Conservation (phyloP, 2,329 filamentous ascomycete species). For the Aspergillus proliferans region DNA sequence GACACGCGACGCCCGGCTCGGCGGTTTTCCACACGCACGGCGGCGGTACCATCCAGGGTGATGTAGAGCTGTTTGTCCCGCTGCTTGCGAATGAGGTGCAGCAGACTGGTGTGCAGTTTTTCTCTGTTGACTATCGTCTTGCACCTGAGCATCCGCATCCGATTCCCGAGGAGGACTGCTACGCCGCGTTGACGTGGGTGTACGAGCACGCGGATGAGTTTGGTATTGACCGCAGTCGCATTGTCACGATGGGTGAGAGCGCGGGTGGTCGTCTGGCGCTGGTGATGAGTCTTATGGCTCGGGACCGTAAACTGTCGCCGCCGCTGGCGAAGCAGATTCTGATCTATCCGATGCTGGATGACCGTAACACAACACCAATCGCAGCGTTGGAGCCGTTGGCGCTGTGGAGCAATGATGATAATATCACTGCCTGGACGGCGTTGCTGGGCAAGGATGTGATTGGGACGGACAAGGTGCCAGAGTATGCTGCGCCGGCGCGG, state of each 20-base stretch:
- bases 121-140: slow-evolving; percentile 21
- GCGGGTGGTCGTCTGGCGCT: slow-evolving; percentile 42
- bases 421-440: slow-evolving; percentile 38
- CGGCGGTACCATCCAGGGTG: slow-evolving; percentile 18
- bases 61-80: slow-evolving; percentile 9
- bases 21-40: slow-evolving; percentile 21
- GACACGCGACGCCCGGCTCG: slow-evolving; percentile 3
- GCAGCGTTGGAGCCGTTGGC: slow-evolving; percentile 27
- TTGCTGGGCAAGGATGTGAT: slow-evolving; percentile 31
- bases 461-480: slow-evolving; percentile 29
- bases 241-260: slow-evolving; percentile 40
- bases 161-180: slow-evolving; percentile 20
- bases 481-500: slow-evolving; percentile 33
- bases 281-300: slow-evolving; percentile 32
- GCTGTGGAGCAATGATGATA: slow-evolving; percentile 34
- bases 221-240: slow-evolving; percentile 34
- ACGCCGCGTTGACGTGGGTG: slow-evolving; percentile 33
- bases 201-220: slow-evolving; percentile 32
- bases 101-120: slow-evolving; percentile 14
- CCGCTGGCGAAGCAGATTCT: slow-evolving; percentile 38
- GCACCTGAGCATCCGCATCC: slow-evolving; percentile 20
- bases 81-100: slow-evolving; percentile 10
- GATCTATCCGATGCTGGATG: slow-evolving; percentile 45
- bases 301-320: slow-evolving; percentile 25
- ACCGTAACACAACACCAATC: slow-evolving; percentile 30